Base-by-base conservation (phyloP, 164 flowering plant genomes). In the Magnolia sinica region DNA sequence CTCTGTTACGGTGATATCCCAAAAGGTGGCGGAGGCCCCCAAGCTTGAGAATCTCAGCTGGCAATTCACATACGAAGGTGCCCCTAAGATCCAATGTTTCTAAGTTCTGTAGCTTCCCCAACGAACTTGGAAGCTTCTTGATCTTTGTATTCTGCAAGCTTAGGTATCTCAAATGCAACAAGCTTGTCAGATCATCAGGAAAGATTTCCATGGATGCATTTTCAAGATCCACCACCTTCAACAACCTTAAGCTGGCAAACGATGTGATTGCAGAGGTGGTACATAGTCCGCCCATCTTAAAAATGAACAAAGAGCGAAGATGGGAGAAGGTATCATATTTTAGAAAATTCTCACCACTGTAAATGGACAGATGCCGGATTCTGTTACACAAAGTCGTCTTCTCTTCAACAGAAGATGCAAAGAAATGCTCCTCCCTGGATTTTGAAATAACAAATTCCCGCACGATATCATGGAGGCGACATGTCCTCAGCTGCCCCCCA, bases 381-480 rank as follows among this genome's bases (percentile, higher is more conserved):
- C 29, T 27, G 29, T 27, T 27, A 27, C 29, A 1, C 2, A 27
- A 1, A 1, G 73, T 1, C 58, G 58, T 73, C 3, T 18, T 29
- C 16, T 16, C 19, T 4, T 52, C 73, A 58, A 20, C 51, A 45
- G 1, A 18, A 1, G 71, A 61, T 1, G 16, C 19, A 20, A 64
- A 37, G 52, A 77, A 74, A 1, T 29, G 14, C 68, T 70, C 77
- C 37, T 73, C 49, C n/a, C 9, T 9, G 19, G 68, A 73, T 37
- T 61, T 66, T 14, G 71, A 49, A 27, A 77, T 67, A 24, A 59
- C 52, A 0, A 81, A n/a, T 22, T 77, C 80, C 1, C 78, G 45
- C 73, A 81, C 50, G 10, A 80, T 37, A 65, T 80, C 79, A 64
- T 80, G 79, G 11, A 80, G n/a, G 1, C 74, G 71, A 45, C 52